Base-by-base conservation (phyloP, 2,329 filamentous ascomycete genomes). In the Botrytis paeoniae region DNA sequence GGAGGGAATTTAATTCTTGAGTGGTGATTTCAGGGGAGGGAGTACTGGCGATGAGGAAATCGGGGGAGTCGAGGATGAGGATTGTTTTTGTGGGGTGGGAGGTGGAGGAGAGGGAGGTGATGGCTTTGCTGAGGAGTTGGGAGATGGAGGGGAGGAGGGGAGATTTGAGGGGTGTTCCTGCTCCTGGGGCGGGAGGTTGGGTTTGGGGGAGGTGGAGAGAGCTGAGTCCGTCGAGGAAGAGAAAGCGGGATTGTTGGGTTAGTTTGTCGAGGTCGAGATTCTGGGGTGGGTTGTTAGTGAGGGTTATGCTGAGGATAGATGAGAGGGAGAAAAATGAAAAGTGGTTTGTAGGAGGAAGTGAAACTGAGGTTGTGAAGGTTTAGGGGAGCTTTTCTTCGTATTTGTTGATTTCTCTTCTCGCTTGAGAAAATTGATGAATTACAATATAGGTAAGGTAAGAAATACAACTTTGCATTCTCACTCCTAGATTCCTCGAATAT, bases 231-330 rank as follows among this genome's bases (percentile, higher is more conserved):
- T 69, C 66, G 41, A 71, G 86, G 77, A 94, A 95, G 61, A 85
- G 83, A 78, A 97, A 91, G 69, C 86, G 87, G 45, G 87, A 87
- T 74, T 87, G 86, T 51, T 85, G 85, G 70, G 83, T 82, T 7
- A 91, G 81, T 9, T 85, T 85, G 29, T 91, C 87, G 69, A 96
- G 84, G 82, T 97, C 93, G 66, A 96, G 80, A 3, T 92, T 93
- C 87, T 92, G 29, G 29, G 16, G n/a, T 25, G 29, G 32, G 22
- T 1, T 51, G 64, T 68, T 68, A 54, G 64, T 54, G 45, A 20
- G 32, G 14, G 6, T 65, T 18, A 16, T 41, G 12, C 7, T 43
- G 43, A 45, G 41, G 41, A 43, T 43, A 7, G 6, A 45, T 45
- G 0, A 7, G 43, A 45, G 0, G 41, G 1, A 3, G 32, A 29